Evolutionary conservation across 2,329 filamentous ascomycete species (phyloP), one percentile per base, ranked within the genome.

Genomic region (Colletotrichum graminicola): DNA sequence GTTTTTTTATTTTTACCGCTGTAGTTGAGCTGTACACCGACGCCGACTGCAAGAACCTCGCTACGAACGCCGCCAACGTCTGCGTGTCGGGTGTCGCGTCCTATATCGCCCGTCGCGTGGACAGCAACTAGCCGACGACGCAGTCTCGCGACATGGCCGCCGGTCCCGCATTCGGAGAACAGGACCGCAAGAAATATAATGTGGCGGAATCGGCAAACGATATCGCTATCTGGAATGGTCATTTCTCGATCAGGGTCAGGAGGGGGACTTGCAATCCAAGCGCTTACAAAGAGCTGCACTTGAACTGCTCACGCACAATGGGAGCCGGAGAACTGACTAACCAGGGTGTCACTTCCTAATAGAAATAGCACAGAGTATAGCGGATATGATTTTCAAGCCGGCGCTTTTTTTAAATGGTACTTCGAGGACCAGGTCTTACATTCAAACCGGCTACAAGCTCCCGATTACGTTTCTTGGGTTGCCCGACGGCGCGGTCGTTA

Each of bases 21-120:
- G 8, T 4, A 51, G 68, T 71, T 1, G 68, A 71, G 59, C 52
- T 71, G 12, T 71, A 71, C 47, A 68, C 59, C 23, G 59, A 68
- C 21, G 36, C 8, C 29, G 47, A 59, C 1, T 71, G 68, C 66
- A n/a, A 59, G 59, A 34, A 49, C 21, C 68, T 71, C 23, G 65
- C 68, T 2, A 71, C 68, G 6, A 71, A 71, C 29, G 65, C 14
- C 0, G 55, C 65, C 1, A 49, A 68, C 21, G 65, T 68, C 59
- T 71, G 68, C 65, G 68, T 71, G n/a, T 60, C 68, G 1, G 14
- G 64, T 16, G 32, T 68, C 8, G 16, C 39, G 65, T 59, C 68
- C 6, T 71, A 71, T 21, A 68, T 71, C n/a, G 56, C 56, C 21
- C 68, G 68, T 5, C 68, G 65, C 26, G 18, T 26, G 2, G 57